Base-by-base conservation (phyloP, 1,139 yeast species). In the Debaryomycetaceae sp. region DNA sequence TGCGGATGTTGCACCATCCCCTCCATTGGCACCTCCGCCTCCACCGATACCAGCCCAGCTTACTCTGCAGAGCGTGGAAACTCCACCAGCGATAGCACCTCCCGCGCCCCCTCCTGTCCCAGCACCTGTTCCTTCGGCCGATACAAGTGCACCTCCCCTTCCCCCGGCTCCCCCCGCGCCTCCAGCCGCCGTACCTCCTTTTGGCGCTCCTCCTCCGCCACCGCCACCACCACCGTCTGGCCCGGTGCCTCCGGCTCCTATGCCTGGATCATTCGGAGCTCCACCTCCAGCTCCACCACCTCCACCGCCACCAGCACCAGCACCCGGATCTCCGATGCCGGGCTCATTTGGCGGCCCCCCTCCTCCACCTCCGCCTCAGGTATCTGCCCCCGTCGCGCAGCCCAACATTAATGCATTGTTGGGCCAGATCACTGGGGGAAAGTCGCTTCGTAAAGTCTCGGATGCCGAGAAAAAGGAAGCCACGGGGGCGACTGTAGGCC, bases 401-500 rank as follows among this genome's bases (percentile, higher is more conserved):
- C 60, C 66, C 4, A 51, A 58, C 32, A 55, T 70, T 25, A 51
- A 60, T 15, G 71, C 73, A 1, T 55, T 73, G 25, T 55, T 73
- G 27, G 74, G 75, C 6, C 77, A 73, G 42, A 73, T 73, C 34
- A 62, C 63, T n/a, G 64, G 62, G 3, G 80, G 80, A 15, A 57
- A 48, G 30, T 34, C 65, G 1, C 58, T 73, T 39, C 62, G 55
- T 37, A 70, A 58, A 41, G 78, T 73, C 4, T 62, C 59, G 37
- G 62, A 58, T 23, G 47, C 53, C 28, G 55, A 69, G 40, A 63
- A 72, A 47, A 51, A 58, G 29, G 53, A 68, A 31, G 52, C 65
- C 13, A 59, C 55, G 26, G 57, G 71, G 8, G 60, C 68, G 13
- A 53, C 56, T 5, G 69, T 69, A 10, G 79, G 79, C 4, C 57